A percentile compares a stretch with the other conserved stretches of the same genome.
Conservation (phyloP, 257 asterid species). For the Scutellaria barbata region DNA sequence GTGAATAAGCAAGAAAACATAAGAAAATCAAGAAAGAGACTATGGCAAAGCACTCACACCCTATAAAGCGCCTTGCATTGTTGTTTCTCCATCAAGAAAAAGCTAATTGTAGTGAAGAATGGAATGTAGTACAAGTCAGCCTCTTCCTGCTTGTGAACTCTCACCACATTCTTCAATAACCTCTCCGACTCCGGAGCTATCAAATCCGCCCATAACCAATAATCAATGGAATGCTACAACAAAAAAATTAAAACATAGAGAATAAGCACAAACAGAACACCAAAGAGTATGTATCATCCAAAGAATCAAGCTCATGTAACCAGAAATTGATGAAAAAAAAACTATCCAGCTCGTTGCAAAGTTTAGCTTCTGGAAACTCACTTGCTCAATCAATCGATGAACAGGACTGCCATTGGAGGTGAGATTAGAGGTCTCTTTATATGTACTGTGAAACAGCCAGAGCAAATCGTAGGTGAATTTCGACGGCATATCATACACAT, state of each 20-base stretch:
- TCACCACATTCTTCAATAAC: conserved; percentile 72
- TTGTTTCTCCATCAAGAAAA: conserved; percentile 88
- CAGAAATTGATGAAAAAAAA: not conserved
- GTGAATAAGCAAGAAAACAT: conserved; percentile 27
- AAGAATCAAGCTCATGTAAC: conserved; percentile 27
- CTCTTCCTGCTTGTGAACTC: conserved; percentile 84
- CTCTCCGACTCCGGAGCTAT: conserved; percentile 82
- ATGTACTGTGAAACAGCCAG: conserved; percentile 66
- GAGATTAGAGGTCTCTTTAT: conserved; percentile 69
- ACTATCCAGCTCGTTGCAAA: not conserved
- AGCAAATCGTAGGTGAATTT: conserved; percentile 94
- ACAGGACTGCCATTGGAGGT: conserved; percentile 99
- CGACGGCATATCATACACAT: conserved; percentile 88
- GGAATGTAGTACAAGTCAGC: conserved; percentile 98
- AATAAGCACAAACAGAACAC: not conserved
- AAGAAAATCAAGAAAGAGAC: conserved; percentile 15
- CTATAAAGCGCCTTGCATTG: conserved; percentile 97
- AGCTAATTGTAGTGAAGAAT: conserved; percentile 89
- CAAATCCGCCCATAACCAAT: conserved; percentile 98
- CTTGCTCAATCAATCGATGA: conserved; percentile 94
- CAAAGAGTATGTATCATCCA: not conserved
- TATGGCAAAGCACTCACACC: conserved; percentile 96
- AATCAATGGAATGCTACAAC: conserved; percentile 89
- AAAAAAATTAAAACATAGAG: not conserved
- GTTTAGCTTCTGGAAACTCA: conserved; percentile 34